phyloP scores from a whole-genome alignment of 352 stramenopile species.

The Globisporangium cylindrosporum region DNA sequence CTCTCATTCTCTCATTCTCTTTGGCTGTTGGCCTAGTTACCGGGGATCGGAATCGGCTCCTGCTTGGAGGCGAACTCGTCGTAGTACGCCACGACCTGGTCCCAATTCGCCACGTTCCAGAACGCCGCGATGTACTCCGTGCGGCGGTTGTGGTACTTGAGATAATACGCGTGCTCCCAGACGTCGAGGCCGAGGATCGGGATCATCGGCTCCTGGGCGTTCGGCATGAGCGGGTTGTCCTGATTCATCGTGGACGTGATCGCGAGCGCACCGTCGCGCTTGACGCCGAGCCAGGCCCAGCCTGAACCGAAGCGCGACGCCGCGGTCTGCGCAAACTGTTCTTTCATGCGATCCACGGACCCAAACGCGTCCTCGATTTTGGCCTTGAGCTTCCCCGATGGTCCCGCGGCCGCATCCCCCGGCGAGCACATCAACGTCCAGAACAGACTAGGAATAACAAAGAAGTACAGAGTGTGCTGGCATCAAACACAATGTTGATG shows the following conservation, averaged over 20 bases:
- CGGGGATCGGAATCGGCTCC: slow-evolving; percentile 46
- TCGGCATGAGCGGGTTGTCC: slow-evolving; percentile 79
- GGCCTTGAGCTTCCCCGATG: slow-evolving; percentile 31
- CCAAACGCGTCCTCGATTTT: slow-evolving; percentile 44
- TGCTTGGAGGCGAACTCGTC: slow-evolving; percentile 53
- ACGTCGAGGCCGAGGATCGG: slow-evolving; percentile 94
- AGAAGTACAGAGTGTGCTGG: neutral
- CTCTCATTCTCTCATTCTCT: too few relatives aligned
- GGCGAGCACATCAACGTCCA: slow-evolving; percentile 33
- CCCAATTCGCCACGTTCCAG: slow-evolving; percentile 45
- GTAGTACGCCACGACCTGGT: slow-evolving; percentile 56
- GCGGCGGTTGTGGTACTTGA: slow-evolving; percentile 93
- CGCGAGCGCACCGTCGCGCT: slow-evolving; percentile 64
- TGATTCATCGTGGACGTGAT: slow-evolving; percentile 91
- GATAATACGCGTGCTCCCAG: slow-evolving; percentile 96
- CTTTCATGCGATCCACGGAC: slow-evolving; percentile 53
- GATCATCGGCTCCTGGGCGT: slow-evolving; percentile 69
- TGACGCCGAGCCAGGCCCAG: slow-evolving; percentile 60
- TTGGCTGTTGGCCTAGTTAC: slow-evolving; percentile 18
- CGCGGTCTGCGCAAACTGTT: slow-evolving; percentile 38
- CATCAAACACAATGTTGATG: neutral
- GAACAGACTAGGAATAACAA: neutral
- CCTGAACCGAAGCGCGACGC: slow-evolving; percentile 54
- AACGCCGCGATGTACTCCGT: slow-evolving; percentile 53
- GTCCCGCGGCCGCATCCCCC: slow-evolving; percentile 10